Base-by-base conservation (phyloP, 2,329 filamentous ascomycete genomes). In the Clarireedia hainanense region DNA sequence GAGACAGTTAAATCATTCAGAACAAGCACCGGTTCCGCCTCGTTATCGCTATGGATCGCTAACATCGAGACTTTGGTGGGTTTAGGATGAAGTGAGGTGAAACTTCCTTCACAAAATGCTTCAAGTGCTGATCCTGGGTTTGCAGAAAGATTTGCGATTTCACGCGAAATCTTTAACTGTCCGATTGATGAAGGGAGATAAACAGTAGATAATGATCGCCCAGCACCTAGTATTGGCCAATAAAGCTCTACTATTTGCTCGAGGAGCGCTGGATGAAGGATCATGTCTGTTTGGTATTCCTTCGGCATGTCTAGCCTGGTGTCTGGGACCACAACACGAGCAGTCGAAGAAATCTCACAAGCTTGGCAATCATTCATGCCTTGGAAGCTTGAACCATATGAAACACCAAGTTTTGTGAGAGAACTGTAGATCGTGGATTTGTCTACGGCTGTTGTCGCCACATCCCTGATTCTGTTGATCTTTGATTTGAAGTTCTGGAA, bases 231-330 rank as follows among this genome's bases (percentile, higher is more conserved):
- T 30, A 51, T 52, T 46, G 48, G 48, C 48, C 53, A 56, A 30
- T 56, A 56, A 15, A 59, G 48, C n/a, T 60, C 59, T 46, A 57
- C 47, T 7, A 82, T 75, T 2, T 76, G 69, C 60, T 84, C 80
- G 12, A 84, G 69, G 0, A 80, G 81, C 4, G 77, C 74, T 0
- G 80, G 80, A 59, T 84, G 80, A n/a, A 84, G 73, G 4, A 81
- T 56, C 59, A 81, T 77, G 3, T 74, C 70, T 57, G 58, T 57
- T 42, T 68, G 59, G 56, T 64, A 69, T 1, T 62, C 60, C 37
- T 68, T 67, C 17, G 70, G 69, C 70, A 72, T 73, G 5, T 61
- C 55, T 30, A 60, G 57, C 6, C 57, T 51, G 9, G 53, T 55
- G n/a, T 55, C 47, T 12, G 53, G 53, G 37, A 55, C 40, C n/a